These are phyloP conservation scores for Penicillium pulvis DNA, from an alignment of 495 filamentous ascomycete genomes.

Conservation along the genomic window DNA sequence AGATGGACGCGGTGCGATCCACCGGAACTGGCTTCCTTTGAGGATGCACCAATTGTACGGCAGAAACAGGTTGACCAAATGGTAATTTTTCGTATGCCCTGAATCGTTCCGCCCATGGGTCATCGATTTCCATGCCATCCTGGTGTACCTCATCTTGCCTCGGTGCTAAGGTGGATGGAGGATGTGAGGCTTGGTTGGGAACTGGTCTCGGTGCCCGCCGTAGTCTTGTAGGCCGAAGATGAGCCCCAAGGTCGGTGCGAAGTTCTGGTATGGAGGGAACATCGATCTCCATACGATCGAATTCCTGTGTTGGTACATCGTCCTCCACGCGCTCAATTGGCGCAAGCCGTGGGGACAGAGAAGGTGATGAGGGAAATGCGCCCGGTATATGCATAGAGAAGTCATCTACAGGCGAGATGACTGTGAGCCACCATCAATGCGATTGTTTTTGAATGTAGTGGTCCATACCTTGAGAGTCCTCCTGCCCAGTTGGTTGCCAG, in stretches of 20 bases:
- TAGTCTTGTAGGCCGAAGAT: slow-evolving; percentile 22
- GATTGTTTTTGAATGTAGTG: background rate
- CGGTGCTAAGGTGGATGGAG: background rate
- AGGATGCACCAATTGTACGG: slow-evolving; percentile 37
- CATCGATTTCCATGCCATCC: slow-evolving; percentile 21
- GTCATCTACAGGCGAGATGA: slow-evolving; percentile 2
- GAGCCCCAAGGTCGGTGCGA: slow-evolving; percentile 23
- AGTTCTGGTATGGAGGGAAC: slow-evolving; percentile 14
- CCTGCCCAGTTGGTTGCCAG: background rate
- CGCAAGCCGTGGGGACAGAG: slow-evolving; percentile 21
- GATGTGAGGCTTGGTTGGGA: background rate
- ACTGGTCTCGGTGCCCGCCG: slow-evolving; percentile 14
- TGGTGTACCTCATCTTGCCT: slow-evolving; percentile 1
- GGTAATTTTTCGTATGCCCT: slow-evolving; percentile 18
- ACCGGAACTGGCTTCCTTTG: slow-evolving; percentile 28
- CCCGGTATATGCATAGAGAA: slow-evolving; percentile 17
- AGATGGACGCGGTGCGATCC: slow-evolving; percentile 38
- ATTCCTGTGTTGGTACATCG: slow-evolving; percentile 4
- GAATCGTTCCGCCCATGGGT: slow-evolving; percentile 28
- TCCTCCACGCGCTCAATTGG: slow-evolving; percentile 14
- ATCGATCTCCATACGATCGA: slow-evolving; percentile 19
- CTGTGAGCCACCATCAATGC: background rate
- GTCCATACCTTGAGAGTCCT: slow-evolving; percentile 1
- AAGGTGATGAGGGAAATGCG: slow-evolving; percentile 24
- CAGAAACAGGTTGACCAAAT: slow-evolving; percentile 39